phyloP scores from a whole-genome alignment of 2,329 filamentous ascomycete genomes.

The Ramichloridium luteum region DNA sequence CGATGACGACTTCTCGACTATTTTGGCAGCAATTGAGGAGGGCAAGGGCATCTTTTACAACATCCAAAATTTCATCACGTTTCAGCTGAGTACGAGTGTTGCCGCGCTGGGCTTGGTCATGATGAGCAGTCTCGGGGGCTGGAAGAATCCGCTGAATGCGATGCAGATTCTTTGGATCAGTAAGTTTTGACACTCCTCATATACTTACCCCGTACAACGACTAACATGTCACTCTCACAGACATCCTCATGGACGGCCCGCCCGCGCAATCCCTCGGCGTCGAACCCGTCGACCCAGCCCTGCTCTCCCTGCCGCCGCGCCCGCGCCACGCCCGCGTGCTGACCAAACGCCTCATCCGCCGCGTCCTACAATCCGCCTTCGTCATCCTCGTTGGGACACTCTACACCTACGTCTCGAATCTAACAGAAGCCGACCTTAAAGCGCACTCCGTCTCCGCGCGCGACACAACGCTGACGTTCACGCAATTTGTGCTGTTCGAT shows the following conservation, averaged over 20 bases:
- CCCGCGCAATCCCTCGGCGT: constrained; percentile 95
- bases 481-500: constrained; percentile 96
- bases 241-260: constrained; percentile 98
- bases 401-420: constrained; percentile 81
- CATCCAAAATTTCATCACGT: constrained; percentile 97
- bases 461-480: constrained; percentile 98
- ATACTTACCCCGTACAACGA: not conserved
- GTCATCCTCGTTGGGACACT: constrained; percentile 92
- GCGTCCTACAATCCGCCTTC: constrained; percentile 74
- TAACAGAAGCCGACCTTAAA: constrained; percentile 57
- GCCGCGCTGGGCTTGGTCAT: constrained; percentile 85
- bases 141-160: constrained; percentile 89
- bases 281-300: constrained; percentile 83
- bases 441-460: constrained; percentile 61
- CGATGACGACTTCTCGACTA: constrained; percentile 81
- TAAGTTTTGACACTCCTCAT: constrained; percentile 38
- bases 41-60: constrained; percentile 99
- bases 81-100: constrained; percentile 93
- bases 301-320: constrained; percentile 84
- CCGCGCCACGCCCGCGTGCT: constrained; percentile 79
- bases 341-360: constrained; percentile 67
- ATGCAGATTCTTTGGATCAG: constrained; percentile 99
- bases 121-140: constrained; percentile 81
- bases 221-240: constrained; percentile 34
- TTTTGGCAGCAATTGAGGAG: constrained; percentile 90